Conservation (phyloP, 2,329 filamentous ascomycete genomes). For the Periconia sp. region DNA sequence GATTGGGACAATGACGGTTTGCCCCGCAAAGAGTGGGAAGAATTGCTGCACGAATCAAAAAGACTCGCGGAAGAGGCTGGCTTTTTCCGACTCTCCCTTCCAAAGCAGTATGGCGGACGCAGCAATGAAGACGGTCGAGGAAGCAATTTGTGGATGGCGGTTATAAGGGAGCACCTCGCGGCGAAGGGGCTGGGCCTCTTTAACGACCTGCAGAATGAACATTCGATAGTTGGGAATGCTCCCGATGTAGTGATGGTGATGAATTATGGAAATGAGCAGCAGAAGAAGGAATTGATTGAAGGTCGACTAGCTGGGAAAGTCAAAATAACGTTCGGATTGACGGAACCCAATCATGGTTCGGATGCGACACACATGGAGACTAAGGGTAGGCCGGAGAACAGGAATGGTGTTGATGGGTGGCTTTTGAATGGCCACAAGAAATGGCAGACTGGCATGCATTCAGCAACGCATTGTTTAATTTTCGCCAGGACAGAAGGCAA, state of each 20-base stretch:
- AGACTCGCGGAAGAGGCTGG: conserved; percentile 60
- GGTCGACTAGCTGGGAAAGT: conserved; percentile 57
- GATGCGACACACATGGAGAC: conserved; percentile 67
- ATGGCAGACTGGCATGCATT: conserved; percentile 67
- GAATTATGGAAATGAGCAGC: conserved; percentile 59
- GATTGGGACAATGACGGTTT: conserved; percentile 62
- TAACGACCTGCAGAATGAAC: conserved; percentile 67
- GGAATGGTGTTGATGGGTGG: conserved; percentile 52
- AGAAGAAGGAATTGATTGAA: conserved; percentile 57
- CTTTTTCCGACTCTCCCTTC: conserved; percentile 62
- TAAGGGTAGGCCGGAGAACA: conserved; percentile 48
- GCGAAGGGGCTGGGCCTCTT: conserved; percentile 62
- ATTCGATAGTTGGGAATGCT: conserved; percentile 64
- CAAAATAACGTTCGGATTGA: conserved; percentile 62
- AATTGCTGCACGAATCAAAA: conserved; percentile 53
- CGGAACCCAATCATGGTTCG: conserved; percentile 63
- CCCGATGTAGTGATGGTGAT: conserved; percentile 64
- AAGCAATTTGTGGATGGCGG: conserved; percentile 65
- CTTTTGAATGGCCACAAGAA: conserved; percentile 62
- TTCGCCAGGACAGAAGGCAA: conserved; percentile 62
- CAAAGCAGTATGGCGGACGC: conserved; percentile 57
- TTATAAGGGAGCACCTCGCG: conserved; percentile 61
- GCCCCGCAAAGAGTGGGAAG: conserved; percentile 62
- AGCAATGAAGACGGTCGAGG: conserved; percentile 47
- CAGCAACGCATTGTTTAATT: conserved; percentile 62